phyloP scores from a whole-genome alignment of 1,139 yeast genomes.

The Debaryomycetaceae sp. region DNA sequence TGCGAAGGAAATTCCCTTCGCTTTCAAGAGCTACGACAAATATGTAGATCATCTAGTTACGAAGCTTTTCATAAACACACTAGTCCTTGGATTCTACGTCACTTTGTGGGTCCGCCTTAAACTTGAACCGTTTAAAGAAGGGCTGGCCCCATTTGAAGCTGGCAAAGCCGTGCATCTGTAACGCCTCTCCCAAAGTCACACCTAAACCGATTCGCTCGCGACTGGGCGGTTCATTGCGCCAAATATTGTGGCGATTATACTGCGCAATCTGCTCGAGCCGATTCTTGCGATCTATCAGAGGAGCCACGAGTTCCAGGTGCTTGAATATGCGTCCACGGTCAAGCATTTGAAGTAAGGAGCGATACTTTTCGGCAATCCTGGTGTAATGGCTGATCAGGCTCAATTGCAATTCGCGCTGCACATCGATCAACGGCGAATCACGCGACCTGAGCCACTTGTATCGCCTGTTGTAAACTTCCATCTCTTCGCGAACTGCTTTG shows the following conservation, averaged over 20 bases:
- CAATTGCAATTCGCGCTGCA: slow-evolving; percentile 12
- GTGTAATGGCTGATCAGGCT: slow-evolving; percentile 17
- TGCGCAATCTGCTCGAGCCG: not conserved
- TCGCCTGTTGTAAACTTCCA: slow-evolving; percentile 7
- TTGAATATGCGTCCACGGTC: slow-evolving; percentile 13
- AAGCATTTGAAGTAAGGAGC: slow-evolving; percentile 8
- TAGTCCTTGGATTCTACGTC: no score
- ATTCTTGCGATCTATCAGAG: not conserved
- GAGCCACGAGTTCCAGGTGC: slow-evolving; percentile 25
- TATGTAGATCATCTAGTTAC: no score
- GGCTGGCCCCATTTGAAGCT: slow-evolving; percentile 22
- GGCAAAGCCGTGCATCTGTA: slow-evolving; percentile 11
- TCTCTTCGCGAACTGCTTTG: slow-evolving; percentile 8
- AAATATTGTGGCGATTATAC: not conserved
- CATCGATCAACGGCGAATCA: slow-evolving; percentile 9
- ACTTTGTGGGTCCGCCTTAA: slow-evolving; percentile 1
- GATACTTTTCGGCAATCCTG: slow-evolving; percentile 8
- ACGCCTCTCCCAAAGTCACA: slow-evolving; percentile 22
- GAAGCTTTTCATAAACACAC: no score
- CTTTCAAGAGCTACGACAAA: no score
- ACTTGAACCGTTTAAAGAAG: slow-evolving; percentile 15
- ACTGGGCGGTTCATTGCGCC: slow-evolving; percentile 13
- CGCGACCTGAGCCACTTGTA: slow-evolving; percentile 7
- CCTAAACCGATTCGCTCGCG: slow-evolving; percentile 21
- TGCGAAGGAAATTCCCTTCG: no score